Evolutionary conservation across 2,329 filamentous ascomycete species (phyloP), one percentile per base, ranked within the genome.

Genomic region (Xylaria hypoxylon): DNA sequence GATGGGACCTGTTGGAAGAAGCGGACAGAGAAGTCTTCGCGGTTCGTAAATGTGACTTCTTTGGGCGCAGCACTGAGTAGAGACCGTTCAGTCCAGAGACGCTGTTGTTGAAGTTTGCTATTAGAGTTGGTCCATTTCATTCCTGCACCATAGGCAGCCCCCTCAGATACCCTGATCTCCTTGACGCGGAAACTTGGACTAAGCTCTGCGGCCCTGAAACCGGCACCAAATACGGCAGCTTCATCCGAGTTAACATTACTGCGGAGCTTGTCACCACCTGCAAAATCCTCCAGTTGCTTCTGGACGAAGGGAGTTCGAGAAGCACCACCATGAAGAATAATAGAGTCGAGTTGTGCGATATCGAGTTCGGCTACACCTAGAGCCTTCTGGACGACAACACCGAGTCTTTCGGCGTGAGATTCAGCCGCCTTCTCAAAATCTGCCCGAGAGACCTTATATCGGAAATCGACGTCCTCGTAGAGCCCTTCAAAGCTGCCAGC

Each of bases 151-250:
- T 96, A 97, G 48, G 85, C 85, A 47, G 92, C 87, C 24, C 87
- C 88, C 74, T 99, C 96, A n/a, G 84, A 86, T 58, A 92, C 88
- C 65, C 92, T 87, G 71, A 99, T 99, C 77, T 98, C 96, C 85
- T 98, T 99, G 77, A 99, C 96, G 68, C 94, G 91, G 89, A 99
- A 99, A 78, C 92, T 95, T 45, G 95, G 94, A 80, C 93, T 97
- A 65, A 99, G 86, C 73, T 93, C 89, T 59, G 96, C 96, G 57
- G 93, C 96, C 77, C 94, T 93, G 85, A 99, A 98, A 31, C 92
- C 94, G 62, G 96, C 95, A 73, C 96, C 96, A 79, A 98, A 97
- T 10, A 97, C 96, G 57, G 96, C 96, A 26, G 96, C 92, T 81
- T 99, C 96, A 75, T 99, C 96, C 11, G 95, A 92, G 81, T 99